phyloP scores from a whole-genome alignment of 345 rosid genomes.

The Raphanus sativus region DNA sequence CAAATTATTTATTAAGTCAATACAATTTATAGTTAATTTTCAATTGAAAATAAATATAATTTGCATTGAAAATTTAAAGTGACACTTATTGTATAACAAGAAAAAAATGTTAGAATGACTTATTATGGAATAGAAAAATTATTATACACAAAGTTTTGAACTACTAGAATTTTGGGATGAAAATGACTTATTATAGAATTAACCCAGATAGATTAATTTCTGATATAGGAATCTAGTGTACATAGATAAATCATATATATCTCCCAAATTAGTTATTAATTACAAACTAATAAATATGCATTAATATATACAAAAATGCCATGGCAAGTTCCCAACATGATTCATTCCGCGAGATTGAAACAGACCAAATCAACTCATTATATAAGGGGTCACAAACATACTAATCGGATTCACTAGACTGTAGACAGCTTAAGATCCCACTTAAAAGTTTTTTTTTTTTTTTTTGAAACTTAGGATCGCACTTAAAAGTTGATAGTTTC shows the following conservation, averaged over 20 bases:
- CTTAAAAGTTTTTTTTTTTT: too few species aligned
- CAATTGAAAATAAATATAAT: too few species aligned
- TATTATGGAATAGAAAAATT: too few species aligned
- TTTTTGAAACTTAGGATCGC: neutral
- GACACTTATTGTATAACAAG: too few species aligned
- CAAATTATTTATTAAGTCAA: too few species aligned
- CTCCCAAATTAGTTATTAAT: neutral
- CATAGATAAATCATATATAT: neutral
- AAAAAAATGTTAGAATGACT: too few species aligned
- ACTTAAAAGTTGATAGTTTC: neutral
- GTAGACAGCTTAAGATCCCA: neutral
- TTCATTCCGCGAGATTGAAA: neutral
- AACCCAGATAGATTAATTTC: neutral
- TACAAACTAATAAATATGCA: neutral
- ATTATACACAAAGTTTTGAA: neutral
- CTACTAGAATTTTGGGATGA: neutral
- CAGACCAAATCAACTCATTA: constrained; percentile 7
- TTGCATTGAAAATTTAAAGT: too few species aligned
- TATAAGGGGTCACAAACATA: neutral
- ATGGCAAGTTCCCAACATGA: constrained; percentile 10
- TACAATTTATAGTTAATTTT: too few species aligned
- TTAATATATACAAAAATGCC: neutral
- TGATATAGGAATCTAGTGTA: neutral
- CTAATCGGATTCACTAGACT: constrained; percentile 1
- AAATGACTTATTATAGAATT: neutral